Conservation (phyloP, 768 basidiomycete species). For the Galerina marginata region DNA sequence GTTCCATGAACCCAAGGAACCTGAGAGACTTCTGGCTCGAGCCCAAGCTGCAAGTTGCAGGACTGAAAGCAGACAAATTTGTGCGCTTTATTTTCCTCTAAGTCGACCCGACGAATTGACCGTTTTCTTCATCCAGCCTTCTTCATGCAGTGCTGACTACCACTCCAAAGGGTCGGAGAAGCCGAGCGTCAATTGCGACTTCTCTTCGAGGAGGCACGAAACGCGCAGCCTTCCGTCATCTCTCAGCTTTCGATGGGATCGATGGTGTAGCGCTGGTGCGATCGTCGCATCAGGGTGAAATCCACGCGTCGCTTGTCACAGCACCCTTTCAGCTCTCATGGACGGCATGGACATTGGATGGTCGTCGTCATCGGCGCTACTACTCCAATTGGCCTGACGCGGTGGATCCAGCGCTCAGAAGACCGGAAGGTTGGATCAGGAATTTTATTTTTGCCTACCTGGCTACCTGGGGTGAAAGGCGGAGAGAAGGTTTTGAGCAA, state of each 20-base stretch:
- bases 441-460: constrained; percentile 98
- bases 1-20: constrained; percentile 99
- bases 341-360: constrained; percentile 99
- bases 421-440: constrained; percentile 92
- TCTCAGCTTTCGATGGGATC: constrained; percentile 99
- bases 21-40: constrained; percentile 93
- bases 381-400: constrained; percentile 85
- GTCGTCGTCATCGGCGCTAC: constrained; percentile 98
- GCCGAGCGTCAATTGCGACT: too few relatives aligned
- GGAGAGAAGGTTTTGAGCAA: constrained; percentile 89
- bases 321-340: constrained; percentile 95
- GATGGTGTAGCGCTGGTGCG: constrained; percentile 99
- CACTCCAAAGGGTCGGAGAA: constrained; percentile 99
- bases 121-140: constrained; percentile 68
- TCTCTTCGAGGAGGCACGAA: constrained; percentile 93
- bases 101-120: background rate
- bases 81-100: constrained; percentile 50
- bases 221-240: constrained; percentile 92
- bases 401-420: constrained; percentile 38
- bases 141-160: constrained; percentile 99
- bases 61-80: constrained; percentile 84
- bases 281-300: constrained; percentile 98
- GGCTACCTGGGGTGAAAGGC: too few relatives aligned
- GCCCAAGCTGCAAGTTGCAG: constrained; percentile 94
- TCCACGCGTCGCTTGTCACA: constrained; percentile 97